Evolutionary conservation across 257 asterid genomes (phyloP), one percentile per base, ranked within the genome.

Genomic region (Cinchona pubescens): DNA sequence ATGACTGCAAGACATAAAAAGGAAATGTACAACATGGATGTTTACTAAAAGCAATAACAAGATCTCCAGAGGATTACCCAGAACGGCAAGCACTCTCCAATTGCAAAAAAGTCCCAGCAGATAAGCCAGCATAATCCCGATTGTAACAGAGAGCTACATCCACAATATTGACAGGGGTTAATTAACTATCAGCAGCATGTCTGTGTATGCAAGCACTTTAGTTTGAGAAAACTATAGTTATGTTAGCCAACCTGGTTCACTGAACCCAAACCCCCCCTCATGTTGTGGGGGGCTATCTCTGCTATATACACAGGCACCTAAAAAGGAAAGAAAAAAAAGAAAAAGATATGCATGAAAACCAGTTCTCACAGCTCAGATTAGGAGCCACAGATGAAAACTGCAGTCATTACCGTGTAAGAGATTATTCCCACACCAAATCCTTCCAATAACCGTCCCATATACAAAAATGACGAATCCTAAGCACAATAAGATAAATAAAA

Each of bases 251-350:
- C 97, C 98, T 94, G 97, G 82, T 94, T 92, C 62, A 94, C 97
- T 7, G 98, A 92, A 62, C 97, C 97, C 68, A 94, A 71, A 23
- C 79, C 85, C 63, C 98, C 98, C 86, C 98, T 89, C 81, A 94
- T 60, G 79, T 89, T 92, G 64, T 90, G 90, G 1, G 97, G 97
- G 16, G 98, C 96, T 79, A 94, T 90, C 86, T 92, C 98, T 40
- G 98, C 98, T 61, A 94, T 94, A 75, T 91, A 94, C 46, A 94
- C 97, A 55, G 97, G 98, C 72, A 94, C 98, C 97, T 92, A 82
- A 45, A 65, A 73, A 80, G 16, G 32, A 13, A 37, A 62, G 62
- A 56, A 82, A 45, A 65, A 73, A 80, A 19, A 37, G 11, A 37
- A 62, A 65, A 56, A 56, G 9, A n/a, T 27, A 43, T 27, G 21